Evolutionary conservation across 2,329 filamentous ascomycete genomes (phyloP), one percentile per base, ranked within the genome.

Genomic region (Fusarium continuum): DNA sequence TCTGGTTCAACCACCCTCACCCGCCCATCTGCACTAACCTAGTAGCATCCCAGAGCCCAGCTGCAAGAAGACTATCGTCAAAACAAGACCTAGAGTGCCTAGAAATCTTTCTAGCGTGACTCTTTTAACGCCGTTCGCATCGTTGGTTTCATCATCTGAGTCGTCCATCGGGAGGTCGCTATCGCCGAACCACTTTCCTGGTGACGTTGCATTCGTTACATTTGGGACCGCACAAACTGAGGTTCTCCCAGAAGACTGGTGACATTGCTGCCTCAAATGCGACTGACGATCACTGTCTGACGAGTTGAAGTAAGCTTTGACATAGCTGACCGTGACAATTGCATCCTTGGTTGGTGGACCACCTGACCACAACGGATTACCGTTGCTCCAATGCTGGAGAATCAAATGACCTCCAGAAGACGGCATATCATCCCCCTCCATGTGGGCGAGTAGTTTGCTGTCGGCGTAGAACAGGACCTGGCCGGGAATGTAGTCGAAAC

Each of bases 241-340:
- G 19, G 34, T 49, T 25, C 48, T 45, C 8, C 40, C 39, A 36
- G 62, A 44, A n/a, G 23, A 32, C 17, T 40, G 17, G 10, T 45
- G 35, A 19, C 72, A 73, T 22, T 31, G 39, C 11, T 40, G 46
- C 22, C 32, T 48, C 36, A 43, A 52, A 26, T 41, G 41, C 22
- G 43, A 32, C 39, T 65, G 68, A 28, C 46, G 46, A 4, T 57
- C 29, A 3, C 68, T 61, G 17, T 79, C 67, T 4, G 88, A 88
- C 14, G 88, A 88, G 78, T 93, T 93, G 79, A 93, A 94, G 75
- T 93, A 94, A 0, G 88, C 88, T 73, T 91, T 92, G 54, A 92
- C 83, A 70, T 92, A 92, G 31, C 81, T 84, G 20, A 93, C 81
- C 7, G 82, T 85, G 67, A 91, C 79, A 16, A 82, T 76, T 0